phyloP scores from a whole-genome alignment of 2,329 filamentous ascomycete genomes.

The Penicillium expansum region DNA sequence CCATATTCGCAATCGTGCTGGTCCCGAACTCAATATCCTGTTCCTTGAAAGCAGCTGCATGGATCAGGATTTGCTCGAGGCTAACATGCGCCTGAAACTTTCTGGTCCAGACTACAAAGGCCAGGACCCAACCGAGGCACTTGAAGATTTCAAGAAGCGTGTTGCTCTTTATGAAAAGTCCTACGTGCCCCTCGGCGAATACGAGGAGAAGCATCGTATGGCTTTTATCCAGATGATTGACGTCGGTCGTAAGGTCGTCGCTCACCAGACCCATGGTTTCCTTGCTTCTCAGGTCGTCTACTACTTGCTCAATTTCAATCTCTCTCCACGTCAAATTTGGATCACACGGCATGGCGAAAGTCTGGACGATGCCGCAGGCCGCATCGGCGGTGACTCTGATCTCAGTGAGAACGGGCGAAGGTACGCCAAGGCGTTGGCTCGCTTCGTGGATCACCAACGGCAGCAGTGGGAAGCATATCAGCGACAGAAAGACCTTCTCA shows the following conservation, averaged over 20 bases:
- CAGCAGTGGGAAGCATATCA: constrained; percentile 80
- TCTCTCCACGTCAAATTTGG: constrained; percentile 95
- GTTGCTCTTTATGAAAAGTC: constrained; percentile 92
- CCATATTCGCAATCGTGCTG: constrained; percentile 76
- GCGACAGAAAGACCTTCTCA: constrained; percentile 70
- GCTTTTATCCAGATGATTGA: constrained; percentile 98
- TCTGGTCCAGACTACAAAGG: constrained; percentile 94
- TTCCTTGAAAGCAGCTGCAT: constrained; percentile 95
- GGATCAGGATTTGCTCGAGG: constrained; percentile 79
- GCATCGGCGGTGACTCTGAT: constrained; percentile 85
- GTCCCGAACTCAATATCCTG: constrained; percentile 79
- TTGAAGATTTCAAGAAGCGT: constrained; percentile 88
- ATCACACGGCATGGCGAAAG: constrained; percentile 95
- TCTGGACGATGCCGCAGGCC: constrained; percentile 78
- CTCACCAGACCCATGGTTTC: constrained; percentile 87
- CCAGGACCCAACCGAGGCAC: constrained; percentile 80
- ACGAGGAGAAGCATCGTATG: constrained; percentile 85
- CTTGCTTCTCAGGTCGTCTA: constrained; percentile 88
- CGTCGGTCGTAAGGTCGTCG: constrained; percentile 89
- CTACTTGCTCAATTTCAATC: constrained; percentile 94
- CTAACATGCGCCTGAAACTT: constrained; percentile 95
- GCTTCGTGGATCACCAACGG: constrained; percentile 79
- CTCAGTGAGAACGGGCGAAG: constrained; percentile 75
- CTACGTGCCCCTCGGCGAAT: constrained; percentile 85
- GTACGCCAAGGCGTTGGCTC: constrained; percentile 76